Base-by-base conservation (phyloP, 495 filamentous ascomycete species). In the Tricharina praecox region DNA sequence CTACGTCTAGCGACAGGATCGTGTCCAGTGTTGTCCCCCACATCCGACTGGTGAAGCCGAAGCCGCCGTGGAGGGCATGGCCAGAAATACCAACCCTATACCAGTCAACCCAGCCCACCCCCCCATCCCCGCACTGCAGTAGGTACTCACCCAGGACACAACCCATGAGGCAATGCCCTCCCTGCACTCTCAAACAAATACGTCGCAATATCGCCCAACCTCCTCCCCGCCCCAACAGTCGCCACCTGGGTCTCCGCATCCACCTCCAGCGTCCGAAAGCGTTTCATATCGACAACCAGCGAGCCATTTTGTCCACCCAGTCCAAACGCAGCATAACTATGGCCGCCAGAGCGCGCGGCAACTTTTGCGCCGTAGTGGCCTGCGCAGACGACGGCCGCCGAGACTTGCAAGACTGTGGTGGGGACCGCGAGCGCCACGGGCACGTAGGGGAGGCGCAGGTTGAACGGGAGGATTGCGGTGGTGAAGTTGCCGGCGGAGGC, bases 61-160 rank as follows among this genome's bases (percentile, higher is more conserved):
- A 74, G 4, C 81, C 81, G 11, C 81, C 81, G 45, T 84, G 77
- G 0, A 77, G 78, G 40, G 73, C 69, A 59, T 88, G 83, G 3
- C 83, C 83, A 19, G 77, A 80, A 18, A 80, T 70, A 13, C 83
- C 83, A 23, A 82, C 72, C n/a, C 64, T 43, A 16, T 25, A 9
- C 30, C 15, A 16, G 16, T 39, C 36, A 5, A 53, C 36, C 10
- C 23, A 20, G 4, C 18, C 8, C 26, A 26, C 15, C 35, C 16
- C 16, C 20, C 5, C 36, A 34, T 45, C 18, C 1, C 5, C n/a
- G 34, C 16, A 21, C 28, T 5, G 18, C 9, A 23, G 11, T 9
- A 24, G 11, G 32, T 25, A 45, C 54, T 50, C 28, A 58, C 55
- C 50, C 54, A 28, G 54, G 54, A 9, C 55, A 58, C 23, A 53